Base-by-base conservation (phyloP, 208 protist species). In the Crithidia brevicula region DNA sequence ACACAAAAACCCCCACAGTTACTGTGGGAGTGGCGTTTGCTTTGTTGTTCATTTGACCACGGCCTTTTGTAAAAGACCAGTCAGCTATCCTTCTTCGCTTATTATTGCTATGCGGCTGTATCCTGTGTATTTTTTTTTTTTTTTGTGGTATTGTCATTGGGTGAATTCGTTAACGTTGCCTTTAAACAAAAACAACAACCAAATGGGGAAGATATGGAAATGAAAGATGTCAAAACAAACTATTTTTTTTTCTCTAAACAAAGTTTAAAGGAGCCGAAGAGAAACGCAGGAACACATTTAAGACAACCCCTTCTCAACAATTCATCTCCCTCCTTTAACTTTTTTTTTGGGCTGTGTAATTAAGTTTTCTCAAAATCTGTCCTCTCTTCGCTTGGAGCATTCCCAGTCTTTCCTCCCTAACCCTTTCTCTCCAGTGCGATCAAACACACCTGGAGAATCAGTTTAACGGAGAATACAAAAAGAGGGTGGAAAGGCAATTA, bases 391-490 rank as follows among this genome's bases (percentile, higher is more conserved):
- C 23, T n/a, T 38, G 18, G 4, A 33, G 28, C 50, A 56, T 5
- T 38, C 50, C 38, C 50, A 2, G 22, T 52, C 31, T 20, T 20
- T 11, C 36, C 18, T 51, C 57, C 33, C 25, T n/a, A n/a, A n/a
- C n/a, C n/a, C n/a, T 63, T 16, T 23, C 20, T 38, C 22, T 34
- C 25, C 42, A 63, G 42, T 50, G 33, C 46, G 22, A 67, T 67
- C 53, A 59, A 46, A 31, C 53, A 30, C 53, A 45, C 53, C 30
- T 68, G 33, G 62, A 38, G 38, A 23, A 20, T 18, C 18, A n/a
- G n/a, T n/a, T n/a, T n/a, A n/a, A n/a, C n/a, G n/a, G n/a, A n/a
- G 23, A 58, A 54, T 54, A 54, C 4, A 68, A 59, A 68, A 23
- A 68, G 22, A 58, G 28, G 3, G 28, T n/a, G n/a, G n/a, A n/a